Conservation (phyloP, 768 basidiomycete species). For the Suillus sp. region DNA sequence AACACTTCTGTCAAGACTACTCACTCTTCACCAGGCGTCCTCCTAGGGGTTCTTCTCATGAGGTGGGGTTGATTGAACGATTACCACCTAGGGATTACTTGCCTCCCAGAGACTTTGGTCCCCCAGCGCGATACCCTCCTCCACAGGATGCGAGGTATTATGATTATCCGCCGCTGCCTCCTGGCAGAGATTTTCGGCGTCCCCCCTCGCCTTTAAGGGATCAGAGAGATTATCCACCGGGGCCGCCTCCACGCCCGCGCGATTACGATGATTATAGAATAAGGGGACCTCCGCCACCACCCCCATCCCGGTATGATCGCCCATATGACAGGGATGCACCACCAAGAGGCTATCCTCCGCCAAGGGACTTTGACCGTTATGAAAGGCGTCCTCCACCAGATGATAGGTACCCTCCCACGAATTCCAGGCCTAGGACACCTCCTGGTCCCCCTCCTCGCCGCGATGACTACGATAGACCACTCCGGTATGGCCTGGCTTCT, state of each 20-base stretch:
- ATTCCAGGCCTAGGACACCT: constrained; percentile 53
- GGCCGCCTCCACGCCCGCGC: constrained; percentile 49
- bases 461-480: constrained; percentile 66
- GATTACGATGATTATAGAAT: constrained; percentile 73
- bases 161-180: constrained; percentile 44
- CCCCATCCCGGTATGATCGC: constrained; percentile 59
- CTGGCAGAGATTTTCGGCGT: constrained; percentile 59
- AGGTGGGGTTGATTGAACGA: constrained; percentile 59
- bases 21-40: constrained; percentile 34
- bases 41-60: constrained; percentile 44
- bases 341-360: constrained; percentile 55
- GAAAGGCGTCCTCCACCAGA: constrained; percentile 51
- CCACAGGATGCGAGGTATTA: constrained; percentile 62
- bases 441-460: constrained; percentile 57
- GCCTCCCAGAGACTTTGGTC: constrained; percentile 38
- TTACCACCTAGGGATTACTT: constrained; percentile 55
- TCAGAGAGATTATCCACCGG: constrained; percentile 61
- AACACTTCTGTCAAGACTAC: neutral
- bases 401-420: constrained; percentile 42
- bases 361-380: constrained; percentile 62
- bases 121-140: constrained; percentile 45
- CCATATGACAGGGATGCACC: constrained; percentile 48
- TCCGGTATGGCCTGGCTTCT: constrained; percentile 47
- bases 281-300: constrained; percentile 49
- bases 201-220: constrained; percentile 66